Evolutionary conservation across 208 protist genomes (phyloP).

Genomic region (Polymyxa betae): DNA sequence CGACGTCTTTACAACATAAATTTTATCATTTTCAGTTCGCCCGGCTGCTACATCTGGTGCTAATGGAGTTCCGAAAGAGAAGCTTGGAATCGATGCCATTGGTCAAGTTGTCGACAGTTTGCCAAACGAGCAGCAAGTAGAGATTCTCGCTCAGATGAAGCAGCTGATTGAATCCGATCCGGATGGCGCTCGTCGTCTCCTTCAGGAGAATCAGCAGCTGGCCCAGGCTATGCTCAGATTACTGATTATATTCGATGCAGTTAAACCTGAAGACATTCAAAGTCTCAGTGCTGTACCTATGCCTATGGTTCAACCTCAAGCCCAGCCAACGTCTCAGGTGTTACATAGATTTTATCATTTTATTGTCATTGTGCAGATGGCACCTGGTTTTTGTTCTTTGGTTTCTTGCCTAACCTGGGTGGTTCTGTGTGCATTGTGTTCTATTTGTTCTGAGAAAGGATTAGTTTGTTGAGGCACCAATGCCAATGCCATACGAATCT

Average conservation of each 20-base stretch:
- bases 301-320: neutral
- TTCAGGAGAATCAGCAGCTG: conserved; percentile 38
- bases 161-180: conserved; percentile 6
- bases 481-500: no score
- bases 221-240: conserved; percentile 49
- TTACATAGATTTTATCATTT: neutral
- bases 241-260: neutral
- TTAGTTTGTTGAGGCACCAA: no score
- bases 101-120: neutral
- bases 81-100: neutral
- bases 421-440: neutral
- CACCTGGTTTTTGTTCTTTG: neutral
- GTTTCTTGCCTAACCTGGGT: neutral
- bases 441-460: no score
- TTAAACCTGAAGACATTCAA: conserved; percentile 5
- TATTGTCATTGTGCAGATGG: neutral
- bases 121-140: neutral
- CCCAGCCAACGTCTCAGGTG: neutral
- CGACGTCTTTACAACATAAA: no score
- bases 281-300: neutral
- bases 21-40: no score
- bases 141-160: neutral
- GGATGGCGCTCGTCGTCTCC: conserved; percentile 17
- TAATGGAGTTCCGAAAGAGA: neutral
- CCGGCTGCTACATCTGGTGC: no score